Conservation (phyloP, 306 rosid genomes). For the Myrica gale region DNA sequence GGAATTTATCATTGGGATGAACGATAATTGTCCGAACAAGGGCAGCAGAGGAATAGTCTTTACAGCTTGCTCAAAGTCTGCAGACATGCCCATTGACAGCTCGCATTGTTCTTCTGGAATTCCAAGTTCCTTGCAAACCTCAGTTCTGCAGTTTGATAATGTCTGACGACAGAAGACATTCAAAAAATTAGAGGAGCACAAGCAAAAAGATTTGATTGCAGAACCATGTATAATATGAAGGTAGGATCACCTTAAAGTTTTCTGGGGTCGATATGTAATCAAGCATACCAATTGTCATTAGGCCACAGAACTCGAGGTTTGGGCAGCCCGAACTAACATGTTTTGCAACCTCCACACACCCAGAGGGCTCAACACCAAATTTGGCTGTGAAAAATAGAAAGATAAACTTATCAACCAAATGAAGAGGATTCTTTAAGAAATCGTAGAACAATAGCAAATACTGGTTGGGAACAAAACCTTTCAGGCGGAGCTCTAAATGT, state of each 20-base stretch:
- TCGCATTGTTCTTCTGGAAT: conserved; percentile 74
- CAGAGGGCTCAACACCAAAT: conserved; percentile 78
- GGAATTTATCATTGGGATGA: not conserved
- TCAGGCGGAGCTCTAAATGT: not conserved
- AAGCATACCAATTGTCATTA: conserved; percentile 95
- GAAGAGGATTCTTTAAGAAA: conserved; percentile 13
- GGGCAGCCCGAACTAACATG: conserved; percentile 64
- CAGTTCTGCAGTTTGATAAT: conserved; percentile 67
- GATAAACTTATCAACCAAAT: conserved; percentile 16
- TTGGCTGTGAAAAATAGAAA: conserved; percentile 54
- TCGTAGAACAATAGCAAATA: conserved; percentile 5
- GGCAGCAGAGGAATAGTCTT: conserved; percentile 29
- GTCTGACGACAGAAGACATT: conserved; percentile 41
- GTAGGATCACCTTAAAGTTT: conserved; percentile 69
- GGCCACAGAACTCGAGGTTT: conserved; percentile 78
- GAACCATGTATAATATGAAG: not conserved
- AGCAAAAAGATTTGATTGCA: not conserved
- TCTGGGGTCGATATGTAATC: conserved; percentile 88
- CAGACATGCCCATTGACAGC: conserved; percentile 95
- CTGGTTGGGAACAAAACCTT: conserved; percentile 6
- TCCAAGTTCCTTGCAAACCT: conserved; percentile 72
- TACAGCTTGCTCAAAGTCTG: conserved; percentile 94
- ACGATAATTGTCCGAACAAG: not conserved
- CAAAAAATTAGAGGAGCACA: conserved; percentile 18
- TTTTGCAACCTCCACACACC: conserved; percentile 73